Evolutionary conservation across 208 protist genomes (phyloP).

Genomic region (Acanthamoeba lenticulata): DNA sequence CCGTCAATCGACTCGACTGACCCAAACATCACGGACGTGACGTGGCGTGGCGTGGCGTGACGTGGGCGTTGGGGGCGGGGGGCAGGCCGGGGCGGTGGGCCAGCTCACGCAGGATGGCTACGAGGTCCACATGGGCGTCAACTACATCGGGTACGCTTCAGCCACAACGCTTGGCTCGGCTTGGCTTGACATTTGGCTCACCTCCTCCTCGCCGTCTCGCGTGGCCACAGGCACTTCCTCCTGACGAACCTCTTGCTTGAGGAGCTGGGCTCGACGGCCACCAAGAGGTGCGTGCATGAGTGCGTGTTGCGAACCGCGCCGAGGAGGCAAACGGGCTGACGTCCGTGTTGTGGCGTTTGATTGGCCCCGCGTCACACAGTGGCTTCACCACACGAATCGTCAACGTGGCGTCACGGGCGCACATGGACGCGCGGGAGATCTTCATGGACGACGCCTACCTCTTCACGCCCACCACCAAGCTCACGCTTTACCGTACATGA

Average conservation of each 20-base stretch:
- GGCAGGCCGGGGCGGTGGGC: conserved; percentile 10
- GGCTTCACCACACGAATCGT: conserved; percentile 31
- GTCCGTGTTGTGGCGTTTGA: background rate
- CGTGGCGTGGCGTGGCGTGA: too few relatives aligned
- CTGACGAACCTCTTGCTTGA: conserved; percentile 46
- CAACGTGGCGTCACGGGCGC: conserved; percentile 5
- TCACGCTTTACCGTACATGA: background rate
- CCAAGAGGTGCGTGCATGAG: background rate
- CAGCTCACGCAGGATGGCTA: conserved; percentile 57
- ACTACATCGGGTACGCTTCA: conserved; percentile 37
- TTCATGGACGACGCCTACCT: background rate
- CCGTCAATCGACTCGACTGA: too few relatives aligned
- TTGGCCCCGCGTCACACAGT: background rate
- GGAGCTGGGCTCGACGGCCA: background rate
- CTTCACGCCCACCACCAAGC: background rate
- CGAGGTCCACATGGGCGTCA: conserved; percentile 42
- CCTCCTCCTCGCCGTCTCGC: background rate
- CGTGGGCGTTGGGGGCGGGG: too few relatives aligned
- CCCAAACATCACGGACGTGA: too few relatives aligned
- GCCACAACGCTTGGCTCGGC: background rate
- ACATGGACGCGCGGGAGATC: background rate
- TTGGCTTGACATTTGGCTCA: background rate
- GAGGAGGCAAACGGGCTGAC: too few relatives aligned
- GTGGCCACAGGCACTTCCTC: background rate
- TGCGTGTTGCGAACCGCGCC: too few relatives aligned